Evolutionary conservation across 2,329 filamentous ascomycete genomes (phyloP), one percentile per base, ranked within the genome.

Genomic region (Aspergillus proliferans): DNA sequence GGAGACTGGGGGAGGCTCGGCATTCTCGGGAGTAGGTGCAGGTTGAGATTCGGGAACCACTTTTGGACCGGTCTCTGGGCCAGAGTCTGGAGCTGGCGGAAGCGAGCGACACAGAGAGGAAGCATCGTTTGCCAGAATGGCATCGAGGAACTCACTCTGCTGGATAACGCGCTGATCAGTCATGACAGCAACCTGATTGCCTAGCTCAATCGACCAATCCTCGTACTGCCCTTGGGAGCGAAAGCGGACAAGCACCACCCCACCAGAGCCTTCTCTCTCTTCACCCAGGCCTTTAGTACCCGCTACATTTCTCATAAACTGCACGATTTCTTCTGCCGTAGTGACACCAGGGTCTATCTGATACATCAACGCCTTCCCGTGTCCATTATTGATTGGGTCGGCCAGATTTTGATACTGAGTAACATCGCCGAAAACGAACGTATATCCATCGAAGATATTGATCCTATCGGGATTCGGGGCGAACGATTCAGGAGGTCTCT

Each of bases 111-210:
- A 83, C 18, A 97, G 74, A 40, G 80, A 78, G 51, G 79, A 82
- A 6, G 88, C 82, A 69, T 97, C 85, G 45, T 86, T 86, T n/a
- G 76, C 83, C 24, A 97, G 71, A 42, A 98, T 93, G 1, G 87
- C 87, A 66, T 95, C 89, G 2, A 98, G 76, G 53, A 98, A 95
- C 59, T 96, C 91, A 50, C 86, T 90, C 62, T 96, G 90, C 58
- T 92, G 84, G 47, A 96, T 85, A 2, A 90, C 84, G 3, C 89
- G 82, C 64, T 95, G 90, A 52, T 90, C 85, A 10, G 94, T 78
- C 42, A 82, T 76, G 18, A 85, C 66, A 2, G 90, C 87, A 14
- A 94, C 80, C 6, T 83, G 72, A 4, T 78, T 84, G 55, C 85
- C 79, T 57, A 95, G 84, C 2, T 82, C 72, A 14, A 79, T 75